Base-by-base conservation (phyloP, 495 filamentous ascomycete species). In the Hyaloscypha finlandica region DNA sequence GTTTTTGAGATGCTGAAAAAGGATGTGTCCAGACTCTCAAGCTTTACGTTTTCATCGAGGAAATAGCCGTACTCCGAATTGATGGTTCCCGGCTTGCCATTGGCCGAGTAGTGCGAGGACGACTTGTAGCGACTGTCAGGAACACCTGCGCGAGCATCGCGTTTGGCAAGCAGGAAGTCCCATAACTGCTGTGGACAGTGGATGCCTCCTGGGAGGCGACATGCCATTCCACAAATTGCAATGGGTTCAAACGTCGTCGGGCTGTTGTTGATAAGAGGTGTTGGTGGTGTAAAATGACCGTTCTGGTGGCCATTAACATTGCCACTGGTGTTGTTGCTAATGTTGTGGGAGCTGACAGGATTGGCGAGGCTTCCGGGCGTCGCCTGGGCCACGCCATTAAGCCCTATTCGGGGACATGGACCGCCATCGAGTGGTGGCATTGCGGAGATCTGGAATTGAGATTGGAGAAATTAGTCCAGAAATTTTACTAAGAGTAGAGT, bases 141-240 rank as follows among this genome's bases (percentile, higher is more conserved):
- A 80, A 64, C 82, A 80, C 9, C 81, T 86, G 9, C 88, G 86
- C 64, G 89, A 85, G 39, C 85, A 82, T 61, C 83, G 88, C 30
- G 80, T 81, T 48, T 48, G 4, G 42, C 20, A 14, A 63, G 1
- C 52, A 70, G 19, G 16, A 67, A 20, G 1, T 70, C 64, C 59
- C 59, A 70, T 22, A 67, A 51, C 8, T 53, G 20, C 35, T 59
- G 6, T 11, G 12, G 6, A 45, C 12, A 29, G 14, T 31, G 19
- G n/a, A 70, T 25, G 29, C 64, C 68, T 2, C 68, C 64, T 9
- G 68, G 68, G 0, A 70, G 42, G 9, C 68, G 45, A 31, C 61
- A n/a, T 20, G 31, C 68, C 75, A 88, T 80, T 35, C 87, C 86
- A 60, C 88, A 74, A 33, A 89, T 79, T n/a, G 86, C 87, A 60